These are phyloP conservation scores for Penicillium arizonense DNA, from an alignment of 495 filamentous ascomycete species.

Conservation along the genomic window DNA sequence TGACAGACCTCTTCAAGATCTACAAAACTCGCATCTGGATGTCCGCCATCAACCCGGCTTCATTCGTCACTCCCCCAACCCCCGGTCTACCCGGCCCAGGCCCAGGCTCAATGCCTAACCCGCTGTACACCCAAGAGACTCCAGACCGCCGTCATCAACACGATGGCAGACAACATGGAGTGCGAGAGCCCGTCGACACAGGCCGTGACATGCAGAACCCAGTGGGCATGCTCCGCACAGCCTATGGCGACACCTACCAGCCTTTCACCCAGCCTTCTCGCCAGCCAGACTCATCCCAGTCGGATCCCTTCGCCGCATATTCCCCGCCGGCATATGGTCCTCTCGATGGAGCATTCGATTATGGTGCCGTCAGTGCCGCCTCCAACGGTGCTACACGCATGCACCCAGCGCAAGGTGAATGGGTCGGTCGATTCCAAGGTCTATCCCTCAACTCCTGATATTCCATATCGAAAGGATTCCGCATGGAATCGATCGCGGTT, in stretches of 20 bases:
- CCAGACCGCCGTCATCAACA: conserved; percentile 36
- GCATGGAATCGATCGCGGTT: too few relatives aligned
- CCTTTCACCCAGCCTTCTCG: conserved; percentile 31
- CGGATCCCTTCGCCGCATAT: conserved; percentile 40
- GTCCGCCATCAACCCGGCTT: conserved; percentile 97
- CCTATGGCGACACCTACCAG: conserved; percentile 40
- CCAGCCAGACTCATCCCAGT: conserved; percentile 23
- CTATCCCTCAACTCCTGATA: conserved; percentile 49
- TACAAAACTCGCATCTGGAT: conserved; percentile 99
- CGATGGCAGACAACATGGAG: conserved; percentile 30
- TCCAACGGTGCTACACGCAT: conserved; percentile 31
- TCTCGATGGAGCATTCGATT: conserved; percentile 37
- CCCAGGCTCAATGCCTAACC: conserved; percentile 23
- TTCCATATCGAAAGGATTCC: too few relatives aligned
- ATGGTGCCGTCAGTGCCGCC: conserved; percentile 18
- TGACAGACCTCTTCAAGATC: conserved; percentile 96
- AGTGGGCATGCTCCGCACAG: conserved; percentile 32
- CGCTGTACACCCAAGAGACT: conserved; percentile 34
- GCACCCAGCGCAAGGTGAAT: conserved; percentile 41
- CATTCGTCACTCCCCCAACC: conserved; percentile 78
- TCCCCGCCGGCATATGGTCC: conserved; percentile 26
- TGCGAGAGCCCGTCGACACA: conserved; percentile 29
- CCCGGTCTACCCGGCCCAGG: conserved; percentile 57
- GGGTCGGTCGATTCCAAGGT: conserved; percentile 47
- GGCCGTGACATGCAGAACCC: conserved; percentile 34